phyloP scores from a whole-genome alignment of 225 moss, liverwort and hornwort species.

The Antitrichia curtipendula region DNA sequence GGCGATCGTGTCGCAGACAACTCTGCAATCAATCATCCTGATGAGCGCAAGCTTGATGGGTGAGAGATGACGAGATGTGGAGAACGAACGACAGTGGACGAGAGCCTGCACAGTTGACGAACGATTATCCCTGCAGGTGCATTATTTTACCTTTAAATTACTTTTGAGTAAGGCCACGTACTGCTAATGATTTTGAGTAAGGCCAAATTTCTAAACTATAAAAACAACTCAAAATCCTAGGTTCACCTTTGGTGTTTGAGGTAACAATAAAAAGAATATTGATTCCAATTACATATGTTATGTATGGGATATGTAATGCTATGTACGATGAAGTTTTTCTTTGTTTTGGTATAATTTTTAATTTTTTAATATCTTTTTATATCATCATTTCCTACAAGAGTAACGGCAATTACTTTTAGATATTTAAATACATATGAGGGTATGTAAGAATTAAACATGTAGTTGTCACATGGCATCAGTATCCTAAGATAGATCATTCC shows the following conservation, averaged over 20 bases:
- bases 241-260: neutral
- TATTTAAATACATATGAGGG: neutral
- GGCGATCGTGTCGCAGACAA: neutral
- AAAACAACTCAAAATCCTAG: neutral
- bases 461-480: neutral
- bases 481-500: neutral
- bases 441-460: neutral
- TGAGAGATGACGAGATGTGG: neutral
- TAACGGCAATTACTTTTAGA: neutral
- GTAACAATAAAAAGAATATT: no score
- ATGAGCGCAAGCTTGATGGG: neutral
- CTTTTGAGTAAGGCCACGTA: neutral
- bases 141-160: neutral
- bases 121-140: neutral
- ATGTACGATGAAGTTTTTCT: accelerated
- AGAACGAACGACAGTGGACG: neutral
- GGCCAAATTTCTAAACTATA: neutral
- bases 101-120: neutral
- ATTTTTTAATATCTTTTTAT: neutral
- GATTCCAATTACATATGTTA: neutral
- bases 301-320: neutral
- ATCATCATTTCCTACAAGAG: neutral
- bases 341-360: neutral
- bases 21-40: neutral
- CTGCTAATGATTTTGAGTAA: neutral